Conservation (phyloP, 2,329 filamentous ascomycete genomes). For the Colletotrichum eremochloae region DNA sequence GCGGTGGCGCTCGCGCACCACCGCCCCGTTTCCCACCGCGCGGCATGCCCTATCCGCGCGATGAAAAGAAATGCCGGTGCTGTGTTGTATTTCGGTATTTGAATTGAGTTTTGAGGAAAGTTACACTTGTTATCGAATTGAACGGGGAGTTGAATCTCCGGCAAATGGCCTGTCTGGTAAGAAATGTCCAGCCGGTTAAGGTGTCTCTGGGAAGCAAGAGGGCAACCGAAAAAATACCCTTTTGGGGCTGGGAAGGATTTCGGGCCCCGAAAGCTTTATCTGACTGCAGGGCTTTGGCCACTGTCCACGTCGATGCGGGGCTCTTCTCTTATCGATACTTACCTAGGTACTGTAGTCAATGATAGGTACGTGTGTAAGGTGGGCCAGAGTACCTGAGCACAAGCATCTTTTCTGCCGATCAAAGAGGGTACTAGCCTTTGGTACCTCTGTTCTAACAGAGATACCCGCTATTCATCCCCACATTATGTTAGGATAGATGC, state of each 20-base stretch:
- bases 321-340: conserved; percentile 12
- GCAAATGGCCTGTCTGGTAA: background rate
- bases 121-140: background rate
- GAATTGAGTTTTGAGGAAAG: background rate
- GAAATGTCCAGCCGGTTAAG: too few relatives aligned
- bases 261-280: background rate
- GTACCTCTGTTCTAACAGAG: background rate
- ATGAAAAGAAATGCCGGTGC: background rate
- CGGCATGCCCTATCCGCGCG: conserved; percentile 30
- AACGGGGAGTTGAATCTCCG: background rate
- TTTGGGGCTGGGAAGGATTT: background rate
- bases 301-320: background rate
- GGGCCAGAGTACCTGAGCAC: background rate
- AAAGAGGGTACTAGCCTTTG: background rate
- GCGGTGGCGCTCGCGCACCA: conserved; percentile 25
- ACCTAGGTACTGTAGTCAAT: background rate
- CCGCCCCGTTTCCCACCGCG: conserved; percentile 33
- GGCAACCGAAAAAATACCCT: conserved; percentile 2
- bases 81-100: background rate
- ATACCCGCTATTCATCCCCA: background rate
- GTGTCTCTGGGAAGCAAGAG: background rate
- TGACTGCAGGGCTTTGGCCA: background rate
- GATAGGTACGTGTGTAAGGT: background rate
- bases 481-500: background rate
- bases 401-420: conserved; percentile 12